A percentile compares a stretch with the other conserved stretches of the same genome.
These are phyloP conservation scores for Sporothrix protearum DNA, from an alignment of 2,329 filamentous ascomycete species.

Conservation along the genomic window DNA sequence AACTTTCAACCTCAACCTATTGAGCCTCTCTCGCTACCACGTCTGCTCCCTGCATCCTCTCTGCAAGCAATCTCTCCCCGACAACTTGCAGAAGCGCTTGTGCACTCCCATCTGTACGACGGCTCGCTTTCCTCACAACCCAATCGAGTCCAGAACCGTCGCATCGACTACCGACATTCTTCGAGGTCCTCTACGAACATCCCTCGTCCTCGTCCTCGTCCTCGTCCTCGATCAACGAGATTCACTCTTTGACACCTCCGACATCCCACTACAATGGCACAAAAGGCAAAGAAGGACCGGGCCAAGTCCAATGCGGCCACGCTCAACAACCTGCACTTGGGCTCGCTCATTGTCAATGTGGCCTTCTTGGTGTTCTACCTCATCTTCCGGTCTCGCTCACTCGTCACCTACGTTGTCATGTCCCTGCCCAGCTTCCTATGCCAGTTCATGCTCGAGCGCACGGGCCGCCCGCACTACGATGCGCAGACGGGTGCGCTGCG, in stretches of 20 bases:
- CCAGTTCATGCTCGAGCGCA: conserved; percentile 79
- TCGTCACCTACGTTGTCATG: conserved; percentile 67
- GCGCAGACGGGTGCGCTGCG: conserved; percentile 63
- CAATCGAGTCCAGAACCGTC: not conserved
- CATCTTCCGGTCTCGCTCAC: conserved; percentile 60
- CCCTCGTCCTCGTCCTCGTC: not conserved
- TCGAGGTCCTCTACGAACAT: not conserved
- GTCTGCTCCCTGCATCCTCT: not conserved
- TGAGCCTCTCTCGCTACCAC: not conserved
- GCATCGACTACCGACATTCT: not conserved
- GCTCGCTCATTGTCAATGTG: conserved; percentile 66
- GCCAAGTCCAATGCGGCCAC: conserved; percentile 75
- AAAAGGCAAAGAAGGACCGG: conserved; percentile 60
- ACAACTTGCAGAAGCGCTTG: not conserved
- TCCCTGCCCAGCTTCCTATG: conserved; percentile 72
- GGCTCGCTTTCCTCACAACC: not conserved
- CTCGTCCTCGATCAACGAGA: too few relatives aligned
- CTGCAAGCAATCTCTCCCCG: not conserved
- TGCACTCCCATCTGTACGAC: not conserved
- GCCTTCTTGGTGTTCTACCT: conserved; percentile 72
- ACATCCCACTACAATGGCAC: conserved; percentile 49
- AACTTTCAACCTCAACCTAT: not conserved
- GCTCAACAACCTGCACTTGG: conserved; percentile 78
- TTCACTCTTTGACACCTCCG: too few relatives aligned
- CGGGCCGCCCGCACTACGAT: conserved; percentile 74